Evolutionary conservation across 371 early-diverging fungal species (phyloP).

Genomic region (Synchytrium microbalum): DNA sequence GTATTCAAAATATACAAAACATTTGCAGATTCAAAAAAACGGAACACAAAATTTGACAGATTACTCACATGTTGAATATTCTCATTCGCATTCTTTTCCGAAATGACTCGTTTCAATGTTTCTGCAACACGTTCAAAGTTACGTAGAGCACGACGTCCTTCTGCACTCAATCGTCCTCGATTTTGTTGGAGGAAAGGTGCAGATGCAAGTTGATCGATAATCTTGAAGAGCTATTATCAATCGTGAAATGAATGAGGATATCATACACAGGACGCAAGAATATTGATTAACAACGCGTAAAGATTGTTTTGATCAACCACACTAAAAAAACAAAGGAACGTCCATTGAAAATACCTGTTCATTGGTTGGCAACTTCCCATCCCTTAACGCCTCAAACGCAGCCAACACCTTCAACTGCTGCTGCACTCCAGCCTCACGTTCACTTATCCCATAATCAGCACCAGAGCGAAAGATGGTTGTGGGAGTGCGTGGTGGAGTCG

Average conservation of each 20-base stretch:
- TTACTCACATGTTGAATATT: conserved; percentile 36
- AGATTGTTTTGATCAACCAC: conserved; percentile 40
- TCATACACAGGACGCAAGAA: too few relatives aligned
- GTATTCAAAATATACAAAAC: background rate
- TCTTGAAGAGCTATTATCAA: too few relatives aligned
- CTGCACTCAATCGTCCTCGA: background rate
- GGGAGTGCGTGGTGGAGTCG: background rate
- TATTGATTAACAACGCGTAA: conserved; percentile 28
- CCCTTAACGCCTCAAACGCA: conserved; percentile 38
- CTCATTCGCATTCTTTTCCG: conserved; percentile 50
- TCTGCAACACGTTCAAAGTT: conserved; percentile 19
- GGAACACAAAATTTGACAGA: too few relatives aligned
- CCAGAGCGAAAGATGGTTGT: too few relatives aligned
- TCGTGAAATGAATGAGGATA: too few relatives aligned
- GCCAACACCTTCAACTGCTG: conserved; percentile 33
- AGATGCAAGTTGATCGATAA: background rate
- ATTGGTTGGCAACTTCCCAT: conserved; percentile 57
- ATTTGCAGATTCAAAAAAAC: background rate
- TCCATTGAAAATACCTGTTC: too few relatives aligned
- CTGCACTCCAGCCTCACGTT: background rate
- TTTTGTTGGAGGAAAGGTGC: background rate
- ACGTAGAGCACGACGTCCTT: background rate
- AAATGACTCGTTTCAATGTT: conserved; percentile 35
- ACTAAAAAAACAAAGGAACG: too few relatives aligned
- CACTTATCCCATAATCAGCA: background rate